Base-by-base conservation (phyloP, 129 eudicot species). In the Artemisia annua region DNA sequence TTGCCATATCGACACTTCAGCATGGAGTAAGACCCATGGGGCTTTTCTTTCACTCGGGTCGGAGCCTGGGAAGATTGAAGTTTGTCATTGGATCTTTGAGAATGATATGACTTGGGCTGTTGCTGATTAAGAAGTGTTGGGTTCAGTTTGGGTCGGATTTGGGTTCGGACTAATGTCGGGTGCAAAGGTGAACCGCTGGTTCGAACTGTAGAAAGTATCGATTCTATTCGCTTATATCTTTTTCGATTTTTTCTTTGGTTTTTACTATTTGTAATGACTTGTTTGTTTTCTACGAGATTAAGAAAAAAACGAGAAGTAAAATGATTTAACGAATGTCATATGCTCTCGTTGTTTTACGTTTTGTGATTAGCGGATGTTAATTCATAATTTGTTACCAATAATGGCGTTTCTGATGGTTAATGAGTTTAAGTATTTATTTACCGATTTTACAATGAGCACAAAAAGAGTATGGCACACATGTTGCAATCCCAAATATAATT, bases 1-100 rank as follows among this genome's bases (percentile, higher is more conserved):
- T 5, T 92, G 98, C 76, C 98, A 92, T 32, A 60, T 92, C 46
- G 98, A 92, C 72, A 92, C 98, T 32, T 83, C 95, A 15, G 70
- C 82, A 2, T 92, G 98, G 98, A 87, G 98, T 24, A 59, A 88
- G 57, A 86, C 85, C 48, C 98, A 92, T 72, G 98, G 92, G 8
- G 95, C 98, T 0, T 92, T 92, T 64, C 48, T 80, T 54, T 87
- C 92, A n/a, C 80, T 92, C 75, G 98, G 98, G 11, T 92, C 92
- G 62, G 83, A 81, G 26, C 98, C 98, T 1, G 98, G 98, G 15
- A 87, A 89, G 66, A 92, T 89, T 17, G 98, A 92, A 67, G 98
- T 89, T 16, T 92, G 98, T 55, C 98, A 92, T 51, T 92, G 98
- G 98, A 92, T 92, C 69, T 92, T 87, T 75, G 92, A 92, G 85